phyloP scores from a whole-genome alignment of 2,329 filamentous ascomycete species.

The Pyrenochaeta sp. region DNA sequence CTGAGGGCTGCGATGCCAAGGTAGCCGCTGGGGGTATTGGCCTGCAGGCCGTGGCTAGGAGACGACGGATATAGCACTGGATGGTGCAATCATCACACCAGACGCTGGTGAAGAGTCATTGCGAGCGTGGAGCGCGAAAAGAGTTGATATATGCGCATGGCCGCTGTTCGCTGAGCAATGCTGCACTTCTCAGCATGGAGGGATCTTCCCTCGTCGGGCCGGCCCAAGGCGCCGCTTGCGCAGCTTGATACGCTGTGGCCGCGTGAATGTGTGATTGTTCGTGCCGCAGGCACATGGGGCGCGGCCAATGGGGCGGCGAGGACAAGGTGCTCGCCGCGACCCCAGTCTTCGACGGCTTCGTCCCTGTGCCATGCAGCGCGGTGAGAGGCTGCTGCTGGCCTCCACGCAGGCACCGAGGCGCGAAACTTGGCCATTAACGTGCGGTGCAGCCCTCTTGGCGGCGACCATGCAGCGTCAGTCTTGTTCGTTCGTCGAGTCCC shows the following conservation, averaged over 20 bases:
- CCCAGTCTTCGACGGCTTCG: conserved; percentile 31
- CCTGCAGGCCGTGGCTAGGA: conserved; percentile 12
- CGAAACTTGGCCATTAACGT: conserved; percentile 42
- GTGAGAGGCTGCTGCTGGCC: conserved; percentile 36
- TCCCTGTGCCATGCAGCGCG: conserved; percentile 26
- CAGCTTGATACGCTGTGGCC: conserved; percentile 24
- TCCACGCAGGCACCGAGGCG: conserved; percentile 47
- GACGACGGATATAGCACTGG: conserved; percentile 3
- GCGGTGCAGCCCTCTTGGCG: conserved; percentile 41
- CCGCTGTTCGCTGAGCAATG: conserved; percentile 7
- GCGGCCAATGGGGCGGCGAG: conserved; percentile 22
- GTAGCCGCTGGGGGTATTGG: conserved; percentile 3
- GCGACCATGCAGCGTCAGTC: conserved; percentile 35
- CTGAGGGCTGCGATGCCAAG: too few relatives aligned
- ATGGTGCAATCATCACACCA: conserved; percentile 29
- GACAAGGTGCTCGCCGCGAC: conserved; percentile 20
- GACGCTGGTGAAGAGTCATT: conserved; percentile 16
- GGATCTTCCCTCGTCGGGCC: conserved; percentile 33
- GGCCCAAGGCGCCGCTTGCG: conserved; percentile 27
- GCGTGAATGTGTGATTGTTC: conserved; percentile 32
- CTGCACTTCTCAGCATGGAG: conserved; percentile 15
- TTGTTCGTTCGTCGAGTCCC: conserved; percentile 37
- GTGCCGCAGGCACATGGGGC: conserved; percentile 23
- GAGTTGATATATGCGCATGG: conserved; percentile 21
- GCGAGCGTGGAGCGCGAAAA: conserved; percentile 8